Conservation (phyloP, 1,284 basidiomycete genomes). For the Apiotrichum akiyoshidainum region DNA sequence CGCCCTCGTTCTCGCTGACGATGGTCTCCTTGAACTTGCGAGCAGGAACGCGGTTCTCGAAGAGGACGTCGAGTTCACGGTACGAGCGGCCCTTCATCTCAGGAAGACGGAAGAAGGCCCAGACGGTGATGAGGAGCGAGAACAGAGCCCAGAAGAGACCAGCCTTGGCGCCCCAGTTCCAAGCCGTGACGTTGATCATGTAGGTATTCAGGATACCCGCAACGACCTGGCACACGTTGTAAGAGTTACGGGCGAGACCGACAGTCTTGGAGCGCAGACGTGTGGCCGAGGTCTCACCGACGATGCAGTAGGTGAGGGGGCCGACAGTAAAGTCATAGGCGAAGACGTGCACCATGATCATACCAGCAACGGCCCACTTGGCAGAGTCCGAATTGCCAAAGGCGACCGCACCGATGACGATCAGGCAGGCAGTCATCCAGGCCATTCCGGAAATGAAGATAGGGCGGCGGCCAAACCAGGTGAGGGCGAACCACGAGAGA, state of each 20-base stretch:
- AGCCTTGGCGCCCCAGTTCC: constrained; percentile 30
- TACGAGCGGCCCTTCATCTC: constrained; percentile 46
- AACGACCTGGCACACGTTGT: constrained; percentile 42
- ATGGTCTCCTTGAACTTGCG: constrained; percentile 45
- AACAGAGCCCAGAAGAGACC: constrained; percentile 51
- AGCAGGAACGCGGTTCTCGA: constrained; percentile 42
- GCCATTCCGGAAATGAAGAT: constrained; percentile 53
- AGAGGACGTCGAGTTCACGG: constrained; percentile 51
- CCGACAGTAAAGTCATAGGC: constrained; percentile 34
- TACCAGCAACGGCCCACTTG: constrained; percentile 19
- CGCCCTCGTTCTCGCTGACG: constrained; percentile 23
- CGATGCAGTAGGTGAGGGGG: constrained; percentile 41
- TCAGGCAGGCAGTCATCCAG: constrained; percentile 47
- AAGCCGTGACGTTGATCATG: constrained; percentile 24
- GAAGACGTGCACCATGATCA: constrained; percentile 30
- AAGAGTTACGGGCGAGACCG: constrained; percentile 51
- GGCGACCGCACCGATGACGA: constrained; percentile 48
- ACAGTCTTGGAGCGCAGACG: constrained; percentile 54
- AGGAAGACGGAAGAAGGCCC: constrained; percentile 28
- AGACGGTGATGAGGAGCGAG: constrained; percentile 17
- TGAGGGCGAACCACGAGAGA: constrained; percentile 43
- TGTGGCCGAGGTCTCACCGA: constrained; percentile 50
- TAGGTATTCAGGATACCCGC: constrained; percentile 19
- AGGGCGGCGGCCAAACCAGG: constrained; percentile 49
- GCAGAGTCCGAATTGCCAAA: constrained; percentile 6